phyloP scores from a whole-genome alignment of 306 rosid genomes.

The Prunus fruticosa region DNA sequence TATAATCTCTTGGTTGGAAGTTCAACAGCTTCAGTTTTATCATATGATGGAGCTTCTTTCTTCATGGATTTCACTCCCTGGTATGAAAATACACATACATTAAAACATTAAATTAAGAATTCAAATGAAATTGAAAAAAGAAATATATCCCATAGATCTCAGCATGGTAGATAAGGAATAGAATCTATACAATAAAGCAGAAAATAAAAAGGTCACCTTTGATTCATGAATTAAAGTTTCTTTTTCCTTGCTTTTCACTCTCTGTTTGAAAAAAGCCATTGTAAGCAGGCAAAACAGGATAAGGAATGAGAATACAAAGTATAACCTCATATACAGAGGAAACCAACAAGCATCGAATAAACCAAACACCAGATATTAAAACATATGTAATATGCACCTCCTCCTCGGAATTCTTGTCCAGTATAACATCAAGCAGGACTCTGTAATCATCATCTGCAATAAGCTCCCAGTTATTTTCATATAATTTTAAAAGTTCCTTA shows the following conservation, averaged over 20 bases:
- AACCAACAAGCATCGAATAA: not conserved
- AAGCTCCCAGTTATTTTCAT: conserved; percentile 14
- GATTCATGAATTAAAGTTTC: not conserved
- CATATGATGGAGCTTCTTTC: not conserved
- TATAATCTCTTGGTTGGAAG: not conserved
- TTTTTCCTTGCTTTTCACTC: not conserved
- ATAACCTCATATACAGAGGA: not conserved
- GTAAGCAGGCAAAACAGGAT: not conserved
- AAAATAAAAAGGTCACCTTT: not conserved
- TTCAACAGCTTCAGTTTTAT: conserved; percentile 1
- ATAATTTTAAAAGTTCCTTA: conserved; percentile 10
- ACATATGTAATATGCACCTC: not conserved
- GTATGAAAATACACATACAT: not conserved
- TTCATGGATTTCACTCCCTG: conserved; percentile 2
- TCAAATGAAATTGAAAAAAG: not conserved
- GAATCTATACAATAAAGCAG: not conserved
- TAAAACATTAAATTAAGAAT: not conserved
- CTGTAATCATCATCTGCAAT: conserved; percentile 12
- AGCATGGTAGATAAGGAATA: not conserved
- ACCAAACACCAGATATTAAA: not conserved
- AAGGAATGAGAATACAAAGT: not conserved
- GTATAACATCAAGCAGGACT: conserved; percentile 10
- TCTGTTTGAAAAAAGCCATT: not conserved
- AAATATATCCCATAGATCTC: not conserved
- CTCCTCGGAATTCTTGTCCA: not conserved